Percentiles rank a stretch among this genome's conserved stretches.
These are phyloP conservation scores for Ceratocystis diversiconidia DNA, from an alignment of 2,329 filamentous ascomycete species.

Conservation along the genomic window DNA sequence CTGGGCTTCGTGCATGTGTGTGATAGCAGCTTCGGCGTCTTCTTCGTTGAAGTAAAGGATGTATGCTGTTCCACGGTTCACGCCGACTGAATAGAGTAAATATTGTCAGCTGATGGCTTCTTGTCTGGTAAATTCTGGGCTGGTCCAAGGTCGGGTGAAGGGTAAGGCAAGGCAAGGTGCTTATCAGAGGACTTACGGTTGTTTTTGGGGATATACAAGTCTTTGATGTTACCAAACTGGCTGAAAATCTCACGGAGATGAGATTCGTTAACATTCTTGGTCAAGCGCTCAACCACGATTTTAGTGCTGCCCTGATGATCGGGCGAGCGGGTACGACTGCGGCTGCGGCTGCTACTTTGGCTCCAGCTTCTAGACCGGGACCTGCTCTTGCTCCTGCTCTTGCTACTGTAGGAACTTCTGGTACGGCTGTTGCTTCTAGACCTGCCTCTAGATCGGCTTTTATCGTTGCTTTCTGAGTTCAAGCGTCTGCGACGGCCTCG, in stretches of 20 bases:
- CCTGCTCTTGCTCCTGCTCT: not conserved
- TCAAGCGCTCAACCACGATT: conserved; percentile 93
- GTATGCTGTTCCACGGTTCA: conserved; percentile 86
- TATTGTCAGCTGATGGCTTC: too few relatives aligned
- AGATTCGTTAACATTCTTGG: conserved; percentile 81
- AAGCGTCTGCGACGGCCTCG: not conserved
- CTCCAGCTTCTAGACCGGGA: conserved; percentile 21
- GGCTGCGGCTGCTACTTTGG: conserved; percentile 24
- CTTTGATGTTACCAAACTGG: conserved; percentile 69
- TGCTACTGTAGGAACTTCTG: conserved; percentile 19
- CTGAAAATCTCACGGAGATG: conserved; percentile 90
- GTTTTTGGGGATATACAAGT: conserved; percentile 83
- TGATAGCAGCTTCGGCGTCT: conserved; percentile 76
- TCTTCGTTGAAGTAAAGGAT: conserved; percentile 65
- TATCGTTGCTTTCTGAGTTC: conserved; percentile 20
- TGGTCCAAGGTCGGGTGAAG: not conserved
- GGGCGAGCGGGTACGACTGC: conserved; percentile 24
- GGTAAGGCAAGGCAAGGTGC: too few relatives aligned
- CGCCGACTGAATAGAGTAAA: conserved; percentile 46
- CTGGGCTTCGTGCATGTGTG: conserved; percentile 97
- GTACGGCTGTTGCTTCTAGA: conserved; percentile 12
- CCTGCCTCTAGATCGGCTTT: conserved; percentile 22
- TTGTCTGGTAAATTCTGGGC: not conserved
- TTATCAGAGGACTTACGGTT: conserved; percentile 44
- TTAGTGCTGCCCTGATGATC: conserved; percentile 26